Conservation (phyloP, 139 green algal species). For the Chlamydomonas incerta region DNA sequence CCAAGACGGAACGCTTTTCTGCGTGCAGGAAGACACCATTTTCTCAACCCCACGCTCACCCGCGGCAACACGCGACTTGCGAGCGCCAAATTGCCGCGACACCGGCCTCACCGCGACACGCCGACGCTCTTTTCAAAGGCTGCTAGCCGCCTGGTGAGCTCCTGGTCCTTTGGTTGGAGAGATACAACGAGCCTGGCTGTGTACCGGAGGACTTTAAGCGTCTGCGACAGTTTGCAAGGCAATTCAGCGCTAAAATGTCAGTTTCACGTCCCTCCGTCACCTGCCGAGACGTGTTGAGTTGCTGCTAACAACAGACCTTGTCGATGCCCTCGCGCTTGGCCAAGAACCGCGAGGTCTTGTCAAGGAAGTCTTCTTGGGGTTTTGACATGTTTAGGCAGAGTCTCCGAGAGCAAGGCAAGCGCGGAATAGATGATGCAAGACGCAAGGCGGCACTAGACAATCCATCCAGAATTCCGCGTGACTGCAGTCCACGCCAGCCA, state of each 20-base stretch:
- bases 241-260: not conserved
- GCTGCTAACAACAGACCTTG: constrained; percentile 59
- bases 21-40: not conserved
- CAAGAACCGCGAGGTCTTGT: constrained; percentile 75
- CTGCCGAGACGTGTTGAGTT: not conserved
- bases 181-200: constrained; percentile 74
- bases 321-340: constrained; percentile 86
- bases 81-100: no score
- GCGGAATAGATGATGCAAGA: no score
- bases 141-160: constrained; percentile 48
- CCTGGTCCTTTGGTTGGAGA: constrained; percentile 45
- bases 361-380: constrained; percentile 60
- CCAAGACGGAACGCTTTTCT: constrained; percentile 86
- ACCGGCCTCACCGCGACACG: constrained; percentile 70
- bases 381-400: constrained; percentile 1
- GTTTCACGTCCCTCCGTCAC: no score
- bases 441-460: no score
- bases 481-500: not conserved
- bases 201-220: constrained; percentile 83
- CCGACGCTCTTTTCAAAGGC: constrained; percentile 77
- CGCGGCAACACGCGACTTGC: no score
- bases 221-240: constrained; percentile 59
- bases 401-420: no score
- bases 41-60: no score
- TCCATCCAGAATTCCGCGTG: no score